These are phyloP conservation scores for Exophiala oligosperma DNA, from an alignment of 2,329 filamentous ascomycete genomes.

Conservation along the genomic window DNA sequence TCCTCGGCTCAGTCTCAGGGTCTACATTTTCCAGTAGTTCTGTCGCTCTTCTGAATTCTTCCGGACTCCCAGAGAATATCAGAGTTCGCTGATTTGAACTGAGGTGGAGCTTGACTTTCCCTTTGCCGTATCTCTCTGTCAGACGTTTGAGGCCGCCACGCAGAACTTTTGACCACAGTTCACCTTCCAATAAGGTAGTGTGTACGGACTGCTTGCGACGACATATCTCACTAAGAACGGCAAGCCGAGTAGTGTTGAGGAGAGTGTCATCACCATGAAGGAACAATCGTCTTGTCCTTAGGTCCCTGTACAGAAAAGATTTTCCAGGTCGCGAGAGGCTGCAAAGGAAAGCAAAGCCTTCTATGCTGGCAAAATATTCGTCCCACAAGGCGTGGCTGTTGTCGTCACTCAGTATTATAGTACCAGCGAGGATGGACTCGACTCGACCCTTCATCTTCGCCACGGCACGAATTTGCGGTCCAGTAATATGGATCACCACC, in stretches of 20 bases:
- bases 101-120: neutral
- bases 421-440: constrained; percentile 4
- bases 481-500: constrained; percentile 1
- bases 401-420: constrained; percentile 5
- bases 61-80: neutral
- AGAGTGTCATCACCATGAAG: constrained; percentile 3
- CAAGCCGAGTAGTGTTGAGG: neutral
- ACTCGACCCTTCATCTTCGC: constrained; percentile 5
- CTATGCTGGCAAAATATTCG: constrained; percentile 6
- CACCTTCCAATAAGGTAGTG: constrained; percentile 4
- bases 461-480: constrained; percentile 2
- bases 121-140: constrained; percentile 4
- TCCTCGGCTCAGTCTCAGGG: no score
- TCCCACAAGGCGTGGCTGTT: constrained; percentile 11
- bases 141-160: constrained; percentile 4
- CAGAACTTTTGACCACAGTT: neutral
- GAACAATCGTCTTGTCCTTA: constrained; percentile 4
- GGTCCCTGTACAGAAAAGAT: constrained; percentile 13
- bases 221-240: neutral
- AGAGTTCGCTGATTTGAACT: neutral
- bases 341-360: constrained; percentile 4
- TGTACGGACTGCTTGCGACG: neutral
- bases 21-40: neutral
- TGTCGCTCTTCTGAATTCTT: neutral
- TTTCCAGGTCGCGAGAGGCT: neutral